Evolutionary conservation across 306 rosid genomes (phyloP).

Genomic region (Oemleria cerasiformis): DNA sequence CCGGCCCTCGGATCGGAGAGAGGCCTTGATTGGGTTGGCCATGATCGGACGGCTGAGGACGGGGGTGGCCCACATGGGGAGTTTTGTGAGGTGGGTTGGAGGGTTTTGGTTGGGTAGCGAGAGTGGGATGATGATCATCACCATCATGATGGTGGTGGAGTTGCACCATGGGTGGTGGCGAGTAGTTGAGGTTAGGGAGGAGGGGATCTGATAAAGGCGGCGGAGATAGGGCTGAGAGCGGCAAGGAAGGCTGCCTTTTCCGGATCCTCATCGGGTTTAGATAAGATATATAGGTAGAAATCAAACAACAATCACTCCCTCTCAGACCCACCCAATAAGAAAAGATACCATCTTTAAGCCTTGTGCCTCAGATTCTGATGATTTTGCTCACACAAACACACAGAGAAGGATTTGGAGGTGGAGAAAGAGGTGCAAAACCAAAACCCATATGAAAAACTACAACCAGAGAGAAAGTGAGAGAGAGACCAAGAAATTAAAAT

Average conservation of each 20-base stretch:
- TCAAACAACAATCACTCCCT: background rate
- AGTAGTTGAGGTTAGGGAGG: slow-evolving; percentile 40
- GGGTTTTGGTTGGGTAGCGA: slow-evolving; percentile 18
- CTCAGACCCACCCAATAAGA: background rate
- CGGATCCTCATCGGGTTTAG: slow-evolving; percentile 74
- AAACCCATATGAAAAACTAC: slow-evolving; percentile 28
- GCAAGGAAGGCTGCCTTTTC: slow-evolving; percentile 53
- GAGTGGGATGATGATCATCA: too few species aligned
- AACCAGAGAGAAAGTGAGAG: background rate
- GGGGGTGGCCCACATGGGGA: slow-evolving; percentile 18
- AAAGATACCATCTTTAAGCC: too few species aligned
- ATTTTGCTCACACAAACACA: background rate
- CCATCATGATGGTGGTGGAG: slow-evolving; percentile 22
- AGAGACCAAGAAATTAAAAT: slow-evolving; percentile 18
- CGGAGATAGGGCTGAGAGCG: slow-evolving; percentile 52
- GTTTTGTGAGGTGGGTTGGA: slow-evolving; percentile 15
- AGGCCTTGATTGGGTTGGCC: slow-evolving; percentile 22
- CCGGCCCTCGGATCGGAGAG: slow-evolving; percentile 35
- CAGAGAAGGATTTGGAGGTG: slow-evolving; percentile 5
- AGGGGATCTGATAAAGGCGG: slow-evolving; percentile 72
- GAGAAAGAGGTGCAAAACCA: slow-evolving; percentile 9
- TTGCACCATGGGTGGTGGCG: slow-evolving; percentile 63
- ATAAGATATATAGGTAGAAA: background rate
- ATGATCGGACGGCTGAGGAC: slow-evolving; percentile 52
- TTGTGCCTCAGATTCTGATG: slow-evolving; percentile 17